Percentiles rank a stretch among this genome's conserved stretches.
phyloP scores from a whole-genome alignment of 768 basidiomycete species.

The Hemileccinum rubropunctum region DNA sequence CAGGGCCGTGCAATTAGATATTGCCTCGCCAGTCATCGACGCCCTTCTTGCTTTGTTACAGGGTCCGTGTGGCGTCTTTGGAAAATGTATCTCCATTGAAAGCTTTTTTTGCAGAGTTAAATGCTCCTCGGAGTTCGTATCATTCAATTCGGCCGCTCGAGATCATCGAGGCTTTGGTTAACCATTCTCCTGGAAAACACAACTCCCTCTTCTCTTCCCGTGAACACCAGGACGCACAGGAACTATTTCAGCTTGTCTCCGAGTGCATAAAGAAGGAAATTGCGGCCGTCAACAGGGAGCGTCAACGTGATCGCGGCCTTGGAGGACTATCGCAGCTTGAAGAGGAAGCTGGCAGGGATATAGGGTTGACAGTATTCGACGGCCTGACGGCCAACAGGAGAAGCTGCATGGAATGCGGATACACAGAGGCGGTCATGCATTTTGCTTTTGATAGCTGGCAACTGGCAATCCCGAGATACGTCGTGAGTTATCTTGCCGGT shows the following conservation, averaged over 20 bases:
- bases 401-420: slow-evolving; percentile 86
- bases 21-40: slow-evolving; percentile 86
- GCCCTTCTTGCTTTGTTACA: slow-evolving; percentile 68
- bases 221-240: slow-evolving; percentile 98
- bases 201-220: slow-evolving; percentile 78
- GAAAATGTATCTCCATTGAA: slow-evolving; percentile 4
- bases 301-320: slow-evolving; percentile 66
- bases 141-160: slow-evolving; percentile 67
- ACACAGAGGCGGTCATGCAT: slow-evolving; percentile 92
- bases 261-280: slow-evolving; percentile 88
- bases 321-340: slow-evolving; percentile 45
- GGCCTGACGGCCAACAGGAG: slow-evolving; percentile 88
- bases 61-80: slow-evolving; percentile 40
- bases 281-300: slow-evolving; percentile 68
- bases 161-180: slow-evolving; percentile 68
- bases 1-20: slow-evolving; percentile 75
- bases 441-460: slow-evolving; percentile 87
- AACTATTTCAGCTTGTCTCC: slow-evolving; percentile 92
- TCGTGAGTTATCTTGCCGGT: slow-evolving; percentile 42
- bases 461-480: slow-evolving; percentile 63
- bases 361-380: slow-evolving; percentile 76
- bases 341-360: slow-evolving; percentile 32
- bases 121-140: slow-evolving; percentile 56
- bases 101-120: slow-evolving; percentile 47
- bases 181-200: slow-evolving; percentile 49